phyloP scores from a whole-genome alignment of 192 early-diverging fungal species.

The Chytriomyces confervae region DNA sequence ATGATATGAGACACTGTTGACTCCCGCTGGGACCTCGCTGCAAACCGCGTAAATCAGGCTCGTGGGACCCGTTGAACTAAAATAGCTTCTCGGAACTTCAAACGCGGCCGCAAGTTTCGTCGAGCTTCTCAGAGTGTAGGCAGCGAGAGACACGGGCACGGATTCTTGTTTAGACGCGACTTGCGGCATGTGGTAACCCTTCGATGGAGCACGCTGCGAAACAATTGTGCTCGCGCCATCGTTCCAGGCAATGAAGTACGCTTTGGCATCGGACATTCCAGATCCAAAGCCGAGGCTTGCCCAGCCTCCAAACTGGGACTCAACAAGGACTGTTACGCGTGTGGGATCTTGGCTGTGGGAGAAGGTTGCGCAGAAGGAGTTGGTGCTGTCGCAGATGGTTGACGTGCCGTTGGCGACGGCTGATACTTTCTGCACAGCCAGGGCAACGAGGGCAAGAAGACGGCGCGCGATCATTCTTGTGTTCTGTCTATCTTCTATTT shows the following conservation, averaged over 20 bases:
- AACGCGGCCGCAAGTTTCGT: neutral
- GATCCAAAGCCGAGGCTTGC: neutral
- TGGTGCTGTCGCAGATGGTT: neutral
- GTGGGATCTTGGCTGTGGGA: neutral
- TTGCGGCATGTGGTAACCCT: slow-evolving; percentile 13
- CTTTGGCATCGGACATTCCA: neutral
- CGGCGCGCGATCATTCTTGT: too few relatives aligned
- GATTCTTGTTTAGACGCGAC: neutral
- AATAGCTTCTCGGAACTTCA: slow-evolving; percentile 5
- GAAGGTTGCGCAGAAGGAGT: neutral
- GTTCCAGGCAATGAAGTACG: slow-evolving; percentile 32
- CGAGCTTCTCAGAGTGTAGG: neutral
- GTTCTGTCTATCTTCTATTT: too few relatives aligned
- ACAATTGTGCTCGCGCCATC: slow-evolving; percentile 27
- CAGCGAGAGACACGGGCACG: neutral
- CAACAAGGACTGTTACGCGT: neutral
- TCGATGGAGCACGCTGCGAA: slow-evolving; percentile 23
- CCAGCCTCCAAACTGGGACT: neutral
- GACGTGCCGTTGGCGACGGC: neutral
- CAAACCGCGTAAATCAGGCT: slow-evolving; percentile 1
- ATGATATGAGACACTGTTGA: slow-evolving; percentile 29
- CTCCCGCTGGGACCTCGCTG: neutral
- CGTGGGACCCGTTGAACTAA: neutral
- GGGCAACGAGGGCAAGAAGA: too few relatives aligned
- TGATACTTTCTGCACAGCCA: too few relatives aligned